Base-by-base conservation (phyloP, 129 eudicot species). In the Flaveria ramosissima region DNA sequence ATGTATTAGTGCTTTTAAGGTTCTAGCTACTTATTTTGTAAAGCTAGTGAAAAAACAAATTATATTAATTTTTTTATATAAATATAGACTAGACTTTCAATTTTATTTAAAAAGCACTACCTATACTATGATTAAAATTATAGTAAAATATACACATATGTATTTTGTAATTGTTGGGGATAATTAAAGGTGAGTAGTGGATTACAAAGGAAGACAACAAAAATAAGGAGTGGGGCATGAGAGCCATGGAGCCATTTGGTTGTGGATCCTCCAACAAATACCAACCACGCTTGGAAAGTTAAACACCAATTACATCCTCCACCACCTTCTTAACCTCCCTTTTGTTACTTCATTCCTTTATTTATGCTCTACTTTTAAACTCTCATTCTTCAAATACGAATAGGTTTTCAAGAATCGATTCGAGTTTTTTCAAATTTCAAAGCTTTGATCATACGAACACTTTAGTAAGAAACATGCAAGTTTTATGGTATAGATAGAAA, bases 191-290 rank as follows among this genome's bases (percentile, higher is more conserved):
- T 13, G n/a, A 43, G 68, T 77, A 59, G 78, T 78, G 83, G 79
- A 65, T 71, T 48, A 39, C 19, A 46, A 73, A 63, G 78, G 57
- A 77, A 72, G 71, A 57, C 56, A 52, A 52, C 12, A 41, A 36
- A 55, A 19, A 60, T 27, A 46, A 60, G 62, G 67, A 74, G 88
- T 81, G 86, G 86, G 84, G 73, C 87, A 85, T 72, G 52, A 74
- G 74, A 75, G 23, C 83, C 83, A 84, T 85, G 70, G 74, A 75
- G 23, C 83, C 83, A 84, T 85, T 80, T 83, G 88, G 84, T 90
- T 87, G 90, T 90, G 96, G 90, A 90, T 83, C 82, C 87, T 85
- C 92, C 92, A 90, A 90, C 96, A 87, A 83, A 65, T 83, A 79
- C 65, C 72, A 80, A n/a, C 84, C 96, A 90, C 96, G 96, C 96